Base-by-base conservation (phyloP, 2,329 filamentous ascomycete species). In the Domatiomyces catenatus region DNA sequence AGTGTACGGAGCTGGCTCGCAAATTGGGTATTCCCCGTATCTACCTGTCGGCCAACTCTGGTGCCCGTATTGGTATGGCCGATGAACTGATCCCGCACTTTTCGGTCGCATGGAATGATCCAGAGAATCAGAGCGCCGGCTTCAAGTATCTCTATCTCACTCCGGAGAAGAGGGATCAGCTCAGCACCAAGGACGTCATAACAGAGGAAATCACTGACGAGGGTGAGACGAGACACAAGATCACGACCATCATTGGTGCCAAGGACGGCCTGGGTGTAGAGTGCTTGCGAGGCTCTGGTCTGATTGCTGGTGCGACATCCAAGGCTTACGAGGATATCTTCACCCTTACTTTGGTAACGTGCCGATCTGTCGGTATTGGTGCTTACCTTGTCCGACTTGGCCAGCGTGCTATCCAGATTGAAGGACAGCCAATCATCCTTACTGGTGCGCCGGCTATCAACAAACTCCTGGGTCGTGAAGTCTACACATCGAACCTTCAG, bases 271-370 rank as follows among this genome's bases (percentile, higher is more conserved):
- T 98, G 49, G 92, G 92, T 78, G 92, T 98, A 54, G 92, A 98
- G 72, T 98, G 89, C 72, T 73, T 98, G 69, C 84, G 88, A 67
- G 92, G 92, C 56, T 98, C 92, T 59, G 92, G 92, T 80, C 79
- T 98, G 60, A 98, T 98, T 71, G 92, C 92, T 54, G 92, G 92
- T 75, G 90, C 90, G 62, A 98, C 92, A 36, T 94, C 89, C 66
- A 82, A 86, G 66, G 92, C 92, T 43, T 98, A 98, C 71, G 90
- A 95, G 64, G 92, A 98, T 67, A 95, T 98, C 67, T 98, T 98
- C 74, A 98, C 92, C 52, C 83, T 95, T 63, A 98, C 92, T 18
- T 76, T 98, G 59, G 92, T 98, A 55, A 98, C 92, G 56, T 98
- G 92, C 71, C 84, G 92, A 65, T 98, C 92, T 61, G 92, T 98